Percentiles rank a stretch among this genome's conserved stretches.
phyloP scores from a whole-genome alignment of 352 stramenopile species.

The Hyaloperonospora arabidopsidis region DNA sequence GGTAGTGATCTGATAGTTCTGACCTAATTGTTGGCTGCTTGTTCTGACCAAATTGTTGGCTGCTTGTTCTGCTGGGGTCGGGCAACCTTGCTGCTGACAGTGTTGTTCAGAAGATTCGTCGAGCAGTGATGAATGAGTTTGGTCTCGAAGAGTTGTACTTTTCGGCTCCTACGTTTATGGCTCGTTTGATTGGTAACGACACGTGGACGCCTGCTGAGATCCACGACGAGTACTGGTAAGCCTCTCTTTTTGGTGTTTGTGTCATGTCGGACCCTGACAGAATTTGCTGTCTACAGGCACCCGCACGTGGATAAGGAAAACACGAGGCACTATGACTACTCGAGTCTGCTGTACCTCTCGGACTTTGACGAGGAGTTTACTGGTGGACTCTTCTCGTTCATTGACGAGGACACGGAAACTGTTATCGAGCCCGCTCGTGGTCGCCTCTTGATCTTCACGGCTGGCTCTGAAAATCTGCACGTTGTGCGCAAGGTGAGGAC shows the following conservation, averaged over 20 bases:
- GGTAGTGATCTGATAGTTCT: too few species aligned
- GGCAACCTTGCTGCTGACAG: slow-evolving; percentile 10
- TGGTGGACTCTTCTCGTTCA: slow-evolving; percentile 85
- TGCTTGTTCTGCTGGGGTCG: too few species aligned
- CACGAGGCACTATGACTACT: slow-evolving; percentile 91
- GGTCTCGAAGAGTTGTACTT: slow-evolving; percentile 77
- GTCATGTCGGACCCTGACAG: not conserved
- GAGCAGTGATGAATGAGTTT: slow-evolving; percentile 77
- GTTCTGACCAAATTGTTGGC: too few species aligned
- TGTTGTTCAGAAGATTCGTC: slow-evolving; percentile 74
- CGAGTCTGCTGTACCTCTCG: slow-evolving; percentile 81
- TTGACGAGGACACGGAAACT: slow-evolving; percentile 65
- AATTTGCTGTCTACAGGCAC: slow-evolving; percentile 40
- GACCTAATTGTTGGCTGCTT: too few species aligned
- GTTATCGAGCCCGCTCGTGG: slow-evolving; percentile 67
- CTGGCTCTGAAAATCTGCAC: slow-evolving; percentile 84
- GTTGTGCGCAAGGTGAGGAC: slow-evolving; percentile 64
- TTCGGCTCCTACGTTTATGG: slow-evolving; percentile 91
- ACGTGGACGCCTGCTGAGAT: slow-evolving; percentile 70
- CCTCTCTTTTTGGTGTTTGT: not conserved
- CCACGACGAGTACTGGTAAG: slow-evolving; percentile 89
- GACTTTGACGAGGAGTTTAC: slow-evolving; percentile 82
- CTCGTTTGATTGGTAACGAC: slow-evolving; percentile 76
- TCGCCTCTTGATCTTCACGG: slow-evolving; percentile 87
- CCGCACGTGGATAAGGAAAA: slow-evolving; percentile 90